These are phyloP conservation scores for Paraphoma sp. DNA, from an alignment of 2,329 filamentous ascomycete genomes.

Conservation along the genomic window DNA sequence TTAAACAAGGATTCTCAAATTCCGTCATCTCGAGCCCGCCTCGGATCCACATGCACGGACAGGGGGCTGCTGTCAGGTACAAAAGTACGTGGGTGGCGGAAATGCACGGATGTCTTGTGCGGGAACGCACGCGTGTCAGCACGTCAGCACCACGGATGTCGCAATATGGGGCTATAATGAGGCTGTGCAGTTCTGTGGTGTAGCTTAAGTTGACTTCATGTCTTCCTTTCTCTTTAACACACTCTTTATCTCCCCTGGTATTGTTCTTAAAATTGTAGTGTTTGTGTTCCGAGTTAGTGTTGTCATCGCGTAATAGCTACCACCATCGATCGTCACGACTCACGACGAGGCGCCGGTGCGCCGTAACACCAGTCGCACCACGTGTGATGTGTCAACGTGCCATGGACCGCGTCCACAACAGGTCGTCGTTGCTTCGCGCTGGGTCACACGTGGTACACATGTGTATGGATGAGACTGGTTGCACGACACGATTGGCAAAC, in stretches of 20 bases:
- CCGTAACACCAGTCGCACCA: neutral
- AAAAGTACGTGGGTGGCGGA: too few species aligned
- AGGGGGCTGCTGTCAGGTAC: too few species aligned
- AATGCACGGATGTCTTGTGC: too few species aligned
- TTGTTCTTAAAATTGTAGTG: neutral
- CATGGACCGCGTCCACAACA: neutral
- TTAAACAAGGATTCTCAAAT: too few species aligned
- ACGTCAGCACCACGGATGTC: too few species aligned
- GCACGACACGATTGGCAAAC: neutral
- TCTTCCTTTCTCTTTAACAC: conserved; percentile 1
- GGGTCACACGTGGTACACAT: neutral
- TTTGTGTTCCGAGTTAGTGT: neutral
- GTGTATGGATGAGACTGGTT: neutral
- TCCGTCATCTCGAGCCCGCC: too few species aligned
- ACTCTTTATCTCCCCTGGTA: neutral
- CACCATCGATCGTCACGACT: neutral
- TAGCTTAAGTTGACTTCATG: conserved; percentile 13
- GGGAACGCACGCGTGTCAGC: conserved; percentile 7
- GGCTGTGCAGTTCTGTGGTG: neutral
- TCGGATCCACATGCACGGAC: too few species aligned
- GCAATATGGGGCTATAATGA: neutral
- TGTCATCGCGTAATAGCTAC: too few species aligned
- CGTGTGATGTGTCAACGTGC: conserved; percentile 1
- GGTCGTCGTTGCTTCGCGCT: neutral
- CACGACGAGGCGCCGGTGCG: neutral